Evolutionary conservation across 1,139 yeast species (phyloP).

Genomic region (Arxiozyma bovina): DNA sequence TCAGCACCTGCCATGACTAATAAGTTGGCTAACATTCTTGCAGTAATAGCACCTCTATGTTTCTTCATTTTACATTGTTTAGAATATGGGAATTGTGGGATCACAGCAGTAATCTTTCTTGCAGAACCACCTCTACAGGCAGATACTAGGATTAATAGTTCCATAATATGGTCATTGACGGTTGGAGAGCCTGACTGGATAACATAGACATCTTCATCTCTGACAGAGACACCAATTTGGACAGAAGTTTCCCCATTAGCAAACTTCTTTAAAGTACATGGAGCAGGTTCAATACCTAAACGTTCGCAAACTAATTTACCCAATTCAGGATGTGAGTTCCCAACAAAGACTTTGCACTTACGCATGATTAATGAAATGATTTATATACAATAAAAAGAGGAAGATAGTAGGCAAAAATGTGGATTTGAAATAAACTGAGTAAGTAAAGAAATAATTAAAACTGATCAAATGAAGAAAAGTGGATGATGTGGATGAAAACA

Average conservation of each 20-base stretch:
- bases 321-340: conserved; percentile 90
- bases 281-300: conserved; percentile 91
- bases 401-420: not conserved
- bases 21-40: conserved; percentile 95
- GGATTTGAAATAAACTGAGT: not conserved
- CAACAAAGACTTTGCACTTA: conserved; percentile 93
- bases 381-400: not conserved
- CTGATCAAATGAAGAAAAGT: not conserved
- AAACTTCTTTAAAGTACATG: conserved; percentile 81
- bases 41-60: conserved; percentile 97
- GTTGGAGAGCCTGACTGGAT: conserved; percentile 87
- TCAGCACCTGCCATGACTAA: conserved; percentile 98
- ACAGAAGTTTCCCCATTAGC: conserved; percentile 97
- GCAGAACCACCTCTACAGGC: conserved; percentile 98
- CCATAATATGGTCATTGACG: conserved; percentile 95
- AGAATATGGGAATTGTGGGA: conserved; percentile 96
- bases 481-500: not conserved
- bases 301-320: conserved; percentile 85
- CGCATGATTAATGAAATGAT: conserved; percentile 51
- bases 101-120: conserved; percentile 89
- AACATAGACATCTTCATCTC: conserved; percentile 95
- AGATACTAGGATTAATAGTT: conserved; percentile 78
- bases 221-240: conserved; percentile 85
- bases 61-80: conserved; percentile 97
- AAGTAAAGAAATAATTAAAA: not conserved